Evolutionary conservation across 495 filamentous ascomycete species (phyloP).

Genomic region (Xylaria cubensis): DNA sequence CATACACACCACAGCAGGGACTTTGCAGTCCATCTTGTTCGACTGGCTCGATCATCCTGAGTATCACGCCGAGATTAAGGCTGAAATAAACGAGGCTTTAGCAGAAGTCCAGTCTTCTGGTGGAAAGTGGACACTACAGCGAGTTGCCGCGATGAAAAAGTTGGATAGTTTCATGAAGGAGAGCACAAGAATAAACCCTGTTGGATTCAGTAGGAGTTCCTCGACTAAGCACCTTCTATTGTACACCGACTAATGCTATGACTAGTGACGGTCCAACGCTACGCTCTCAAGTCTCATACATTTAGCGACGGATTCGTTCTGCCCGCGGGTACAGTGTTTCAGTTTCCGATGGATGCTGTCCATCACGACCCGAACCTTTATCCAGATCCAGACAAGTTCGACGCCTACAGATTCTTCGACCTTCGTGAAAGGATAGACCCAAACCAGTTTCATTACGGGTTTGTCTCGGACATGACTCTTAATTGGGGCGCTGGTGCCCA

Average conservation of each 20-base stretch:
- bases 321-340: neutral
- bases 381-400: neutral
- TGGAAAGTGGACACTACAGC: slow-evolving; percentile 9
- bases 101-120: slow-evolving; percentile 9
- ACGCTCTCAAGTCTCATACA: neutral
- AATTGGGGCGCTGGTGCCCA: slow-evolving; percentile 46
- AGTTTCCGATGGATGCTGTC: neutral
- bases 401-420: slow-evolving; percentile 45
- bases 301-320: neutral
- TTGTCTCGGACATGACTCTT: slow-evolving; percentile 36
- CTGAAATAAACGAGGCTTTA: slow-evolving; percentile 15
- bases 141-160: slow-evolving; percentile 17
- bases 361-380: neutral
- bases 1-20: slow-evolving; percentile 10
- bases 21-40: slow-evolving; percentile 19
- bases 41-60: slow-evolving; percentile 13
- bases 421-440: slow-evolving; percentile 35
- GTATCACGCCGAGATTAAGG: slow-evolving; percentile 15
- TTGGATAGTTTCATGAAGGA: slow-evolving; percentile 20
- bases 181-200: slow-evolving; percentile 11
- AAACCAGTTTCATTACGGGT: slow-evolving; percentile 14
- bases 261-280: neutral
- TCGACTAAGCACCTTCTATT: neutral
- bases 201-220: slow-evolving; percentile 28
- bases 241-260: neutral